Percentiles rank a stretch among this genome's conserved stretches.
phyloP scores from a whole-genome alignment of 139 green algal genomes.

The Volvox africanus region DNA sequence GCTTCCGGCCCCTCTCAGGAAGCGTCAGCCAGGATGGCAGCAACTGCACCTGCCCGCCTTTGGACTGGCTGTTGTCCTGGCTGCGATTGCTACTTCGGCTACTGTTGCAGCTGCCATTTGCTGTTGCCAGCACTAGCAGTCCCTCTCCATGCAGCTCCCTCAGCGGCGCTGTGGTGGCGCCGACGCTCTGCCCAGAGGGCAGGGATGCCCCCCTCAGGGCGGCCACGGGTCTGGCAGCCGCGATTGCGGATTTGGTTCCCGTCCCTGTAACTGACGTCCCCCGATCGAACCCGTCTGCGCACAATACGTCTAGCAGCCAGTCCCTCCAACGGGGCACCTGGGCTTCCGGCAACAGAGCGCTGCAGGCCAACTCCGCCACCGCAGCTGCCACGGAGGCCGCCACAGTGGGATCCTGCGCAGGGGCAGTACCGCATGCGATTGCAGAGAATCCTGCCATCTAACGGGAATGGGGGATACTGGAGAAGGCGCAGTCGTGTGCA shows the following conservation, averaged over 20 bases:
- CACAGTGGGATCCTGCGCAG: background rate
- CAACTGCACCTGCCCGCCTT: background rate
- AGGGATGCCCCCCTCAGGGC: too few species aligned
- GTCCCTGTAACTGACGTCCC: background rate
- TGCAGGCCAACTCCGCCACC: slow-evolving; percentile 28
- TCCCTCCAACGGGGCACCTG: slow-evolving; percentile 43
- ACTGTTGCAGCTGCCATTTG: too few species aligned
- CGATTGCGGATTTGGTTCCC: background rate
- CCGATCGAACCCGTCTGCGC: slow-evolving; percentile 35
- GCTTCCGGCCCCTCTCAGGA: background rate
- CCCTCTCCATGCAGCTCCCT: too few species aligned
- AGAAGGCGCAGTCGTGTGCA: too few species aligned
- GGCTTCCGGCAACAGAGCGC: background rate
- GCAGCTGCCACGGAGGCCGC: slow-evolving; percentile 8
- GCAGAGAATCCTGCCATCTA: too few species aligned
- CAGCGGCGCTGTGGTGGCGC: too few species aligned
- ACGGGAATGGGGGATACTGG: too few species aligned
- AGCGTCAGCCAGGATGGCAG: slow-evolving; percentile 19
- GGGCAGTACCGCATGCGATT: background rate
- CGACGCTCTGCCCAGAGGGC: too few species aligned
- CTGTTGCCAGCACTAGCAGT: too few species aligned
- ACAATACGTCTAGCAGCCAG: slow-evolving; percentile 49
- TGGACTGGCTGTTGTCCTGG: background rate
- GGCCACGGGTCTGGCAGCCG: background rate
- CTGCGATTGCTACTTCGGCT: background rate